phyloP scores from a whole-genome alignment of 108 stramenopile genomes.

The Bacterosira constricta region DNA sequence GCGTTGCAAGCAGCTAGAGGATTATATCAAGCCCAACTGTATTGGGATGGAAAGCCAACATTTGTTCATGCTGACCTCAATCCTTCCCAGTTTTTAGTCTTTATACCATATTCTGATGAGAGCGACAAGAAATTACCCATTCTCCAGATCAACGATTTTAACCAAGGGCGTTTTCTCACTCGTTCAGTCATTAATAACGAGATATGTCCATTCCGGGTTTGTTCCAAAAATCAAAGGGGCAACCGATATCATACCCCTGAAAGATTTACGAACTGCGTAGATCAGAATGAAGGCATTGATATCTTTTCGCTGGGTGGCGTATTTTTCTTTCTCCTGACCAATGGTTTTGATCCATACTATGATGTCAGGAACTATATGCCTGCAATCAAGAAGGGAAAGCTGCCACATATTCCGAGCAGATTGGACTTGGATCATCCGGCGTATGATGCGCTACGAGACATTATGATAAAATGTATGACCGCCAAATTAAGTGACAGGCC shows the following conservation, averaged over 20 bases:
- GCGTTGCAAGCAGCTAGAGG: slow-evolving; percentile 19
- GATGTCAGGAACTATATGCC: background rate
- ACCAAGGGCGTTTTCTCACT: slow-evolving; percentile 1
- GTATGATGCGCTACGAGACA: slow-evolving; percentile 1
- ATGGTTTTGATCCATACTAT: slow-evolving; percentile 7
- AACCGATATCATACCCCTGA: background rate
- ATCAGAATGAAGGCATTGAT: slow-evolving; percentile 7
- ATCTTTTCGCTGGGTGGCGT: slow-evolving; percentile 12
- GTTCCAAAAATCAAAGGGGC: background rate
- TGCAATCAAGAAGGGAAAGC: background rate
- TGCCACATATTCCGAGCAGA: slow-evolving; percentile 15
- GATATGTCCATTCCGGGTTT: background rate
- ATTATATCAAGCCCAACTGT: slow-evolving; percentile 15
- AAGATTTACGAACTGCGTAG: slow-evolving; percentile 1
- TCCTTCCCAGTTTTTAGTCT: slow-evolving; percentile 4
- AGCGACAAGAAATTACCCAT: background rate
- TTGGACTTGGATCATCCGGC: slow-evolving; percentile 2
- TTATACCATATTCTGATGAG: background rate
- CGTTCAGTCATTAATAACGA: background rate
- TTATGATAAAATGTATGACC: slow-evolving; percentile 3
- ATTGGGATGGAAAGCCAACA: slow-evolving; percentile 3
- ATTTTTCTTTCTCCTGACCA: slow-evolving; percentile 1
- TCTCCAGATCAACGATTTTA: slow-evolving; percentile 7
- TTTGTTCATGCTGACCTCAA: slow-evolving; percentile 10
- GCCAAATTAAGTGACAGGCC: background rate